Evolutionary conservation across 257 asterid species (phyloP), one percentile per base, ranked within the genome.

Genomic region (Phtheirospermum japonicum): DNA sequence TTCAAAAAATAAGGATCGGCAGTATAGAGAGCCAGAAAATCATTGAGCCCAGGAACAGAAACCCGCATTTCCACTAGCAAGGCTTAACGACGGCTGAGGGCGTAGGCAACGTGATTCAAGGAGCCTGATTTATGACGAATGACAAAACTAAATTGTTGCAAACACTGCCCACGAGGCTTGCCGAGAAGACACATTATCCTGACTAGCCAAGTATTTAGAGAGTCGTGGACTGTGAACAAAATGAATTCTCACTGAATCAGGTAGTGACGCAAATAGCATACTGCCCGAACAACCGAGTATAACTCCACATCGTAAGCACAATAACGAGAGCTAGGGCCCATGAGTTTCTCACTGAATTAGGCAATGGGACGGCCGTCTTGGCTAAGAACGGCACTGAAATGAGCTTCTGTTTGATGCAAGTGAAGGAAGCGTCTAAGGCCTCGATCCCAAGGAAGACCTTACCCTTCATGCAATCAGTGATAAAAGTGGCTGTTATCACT

Each of bases 291-390:
- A 1, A 54, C 8, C 1, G 40, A 8, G 5, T 54, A 54, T 0
- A 54, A 54, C 10, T 54, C 37, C 0, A 28, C 18, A 5, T 54
- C 40, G 37, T 54, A 54, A 0, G 40, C 7, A 6, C 59, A 9
- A 5, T 54, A 54, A 0, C 39, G 39, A 26, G 19, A 4, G 0
- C 20, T n/a, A 6, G 59, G 18, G 33, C 18, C 59, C 5, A 4
- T 10, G 0, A 54, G 18, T 28, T 54, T 54, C 59, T 54, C 59
- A 12, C 59, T 54, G 14, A 28, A 54, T n/a, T n/a, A n/a, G n/a
- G n/a, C n/a, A n/a, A n/a, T n/a, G n/a, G n/a, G n/a, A n/a, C n/a
- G n/a, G n/a, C n/a, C n/a, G n/a, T n/a, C n/a, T n/a, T n/a, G n/a
- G n/a, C n/a, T n/a, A n/a, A n/a, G n/a, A n/a, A n/a, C n/a, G n/a